phyloP scores from a whole-genome alignment of 2,329 filamentous ascomycete species.

The Xylariaceae sp. region DNA sequence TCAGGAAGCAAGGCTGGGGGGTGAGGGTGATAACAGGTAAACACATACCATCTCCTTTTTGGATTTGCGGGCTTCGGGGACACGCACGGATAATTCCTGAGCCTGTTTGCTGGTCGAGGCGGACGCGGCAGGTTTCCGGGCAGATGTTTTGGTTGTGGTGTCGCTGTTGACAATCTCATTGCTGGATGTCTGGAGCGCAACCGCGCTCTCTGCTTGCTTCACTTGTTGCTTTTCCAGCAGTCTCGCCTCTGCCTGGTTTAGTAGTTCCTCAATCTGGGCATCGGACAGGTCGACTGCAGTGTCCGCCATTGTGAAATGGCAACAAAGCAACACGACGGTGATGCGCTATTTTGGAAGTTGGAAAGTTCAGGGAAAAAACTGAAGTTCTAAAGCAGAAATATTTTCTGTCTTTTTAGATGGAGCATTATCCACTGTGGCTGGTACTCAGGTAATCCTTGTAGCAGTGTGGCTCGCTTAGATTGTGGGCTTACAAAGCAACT shows the following conservation, averaged over 20 bases:
- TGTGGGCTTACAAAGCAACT: too few relatives aligned
- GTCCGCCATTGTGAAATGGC: conserved; percentile 27
- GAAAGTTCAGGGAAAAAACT: background rate
- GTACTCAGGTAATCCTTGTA: background rate
- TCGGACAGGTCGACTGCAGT: conserved; percentile 51
- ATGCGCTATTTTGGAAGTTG: background rate
- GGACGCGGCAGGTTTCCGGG: conserved; percentile 12
- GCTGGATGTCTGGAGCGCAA: conserved; percentile 29
- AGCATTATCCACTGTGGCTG: background rate
- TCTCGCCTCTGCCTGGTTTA: conserved; percentile 59
- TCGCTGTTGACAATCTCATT: conserved; percentile 25
- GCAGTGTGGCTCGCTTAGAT: too few relatives aligned
- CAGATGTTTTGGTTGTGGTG: conserved; percentile 10
- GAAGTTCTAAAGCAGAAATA: background rate
- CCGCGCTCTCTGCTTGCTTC: conserved; percentile 30
- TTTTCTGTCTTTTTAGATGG: conserved; percentile 3
- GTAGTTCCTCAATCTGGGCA: conserved; percentile 59
- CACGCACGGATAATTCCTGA: conserved; percentile 28
- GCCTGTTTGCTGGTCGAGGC: conserved; percentile 10
- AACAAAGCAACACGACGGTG: conserved; percentile 7
- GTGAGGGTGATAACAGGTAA: background rate
- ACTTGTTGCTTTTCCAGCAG: conserved; percentile 36
- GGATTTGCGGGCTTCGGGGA: conserved; percentile 27
- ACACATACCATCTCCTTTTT: conserved; percentile 34
- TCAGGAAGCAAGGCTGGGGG: conserved; percentile 52